A percentile compares a stretch with the other conserved stretches of the same genome.
Conservation (phyloP, 2,329 filamentous ascomycete species). For the Pezicula rhizophila region DNA sequence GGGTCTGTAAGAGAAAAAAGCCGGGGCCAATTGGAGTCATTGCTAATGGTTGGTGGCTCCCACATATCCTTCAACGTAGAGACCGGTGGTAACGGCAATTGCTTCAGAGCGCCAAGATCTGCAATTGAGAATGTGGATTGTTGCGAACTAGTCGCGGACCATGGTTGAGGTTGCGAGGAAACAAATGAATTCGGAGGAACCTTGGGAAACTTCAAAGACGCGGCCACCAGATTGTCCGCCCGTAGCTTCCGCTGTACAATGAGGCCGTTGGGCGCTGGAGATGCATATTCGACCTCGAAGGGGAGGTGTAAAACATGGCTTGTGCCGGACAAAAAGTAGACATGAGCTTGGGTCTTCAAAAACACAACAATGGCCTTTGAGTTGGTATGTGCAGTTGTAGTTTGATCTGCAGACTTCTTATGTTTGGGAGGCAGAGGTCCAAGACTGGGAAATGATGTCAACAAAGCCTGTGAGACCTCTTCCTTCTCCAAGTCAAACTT, state of each 20-base stretch:
- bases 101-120: conserved; percentile 48
- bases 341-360: conserved; percentile 84
- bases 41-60: conserved; percentile 46
- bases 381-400: conserved; percentile 15
- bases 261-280: conserved; percentile 75
- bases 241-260: conserved; percentile 76
- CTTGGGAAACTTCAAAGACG: conserved; percentile 49
- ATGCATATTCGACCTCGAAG: conserved; percentile 86
- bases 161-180: conserved; percentile 56
- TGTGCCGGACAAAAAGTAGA: conserved; percentile 84
- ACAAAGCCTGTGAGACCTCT: conserved; percentile 74
- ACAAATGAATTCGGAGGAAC: conserved; percentile 81
- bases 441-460: conserved; percentile 67
- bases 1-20: conserved; percentile 83
- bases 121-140: conserved; percentile 51
- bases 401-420: conserved; percentile 18
- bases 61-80: conserved; percentile 53
- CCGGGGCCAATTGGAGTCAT: conserved; percentile 60
- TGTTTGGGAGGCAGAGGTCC: conserved; percentile 19
- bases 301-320: conserved; percentile 88
- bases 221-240: conserved; percentile 41
- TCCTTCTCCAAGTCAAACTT: conserved; percentile 84
- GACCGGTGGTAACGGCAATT: conserved; percentile 44
- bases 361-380: conserved; percentile 80
- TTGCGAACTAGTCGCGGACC: conserved; percentile 42